Conservation (phyloP, 75 land plant species). For the Sequoia sempervirens region DNA sequence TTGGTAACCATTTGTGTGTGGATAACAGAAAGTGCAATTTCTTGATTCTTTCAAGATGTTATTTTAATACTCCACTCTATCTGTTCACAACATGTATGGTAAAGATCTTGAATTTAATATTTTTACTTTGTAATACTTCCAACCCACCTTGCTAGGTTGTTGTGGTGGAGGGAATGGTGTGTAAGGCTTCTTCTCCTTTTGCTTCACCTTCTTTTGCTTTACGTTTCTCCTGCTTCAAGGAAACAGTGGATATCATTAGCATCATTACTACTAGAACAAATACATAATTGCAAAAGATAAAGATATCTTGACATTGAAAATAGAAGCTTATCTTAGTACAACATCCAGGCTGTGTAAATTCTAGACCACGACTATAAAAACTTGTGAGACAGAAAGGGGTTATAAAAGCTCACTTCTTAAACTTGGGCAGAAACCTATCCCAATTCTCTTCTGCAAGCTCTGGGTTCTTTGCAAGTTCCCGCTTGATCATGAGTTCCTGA, state of each 20-base stretch:
- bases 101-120: background rate
- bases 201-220: constrained; percentile 69
- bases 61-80: background rate
- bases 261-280: background rate
- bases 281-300: background rate
- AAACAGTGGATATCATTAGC: background rate
- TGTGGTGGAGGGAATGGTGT: constrained; percentile 99
- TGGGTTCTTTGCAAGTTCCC: constrained; percentile 84
- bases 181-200: constrained; percentile 91
- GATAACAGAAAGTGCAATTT: background rate
- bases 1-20: background rate
- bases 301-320: background rate
- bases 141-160: constrained; percentile 85
- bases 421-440: constrained; percentile 96
- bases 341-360: too few relatives aligned
- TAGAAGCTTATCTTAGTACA: background rate
- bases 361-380: background rate
- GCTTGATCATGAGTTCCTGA: constrained; percentile 78
- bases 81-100: background rate
- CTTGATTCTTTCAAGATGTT: background rate
- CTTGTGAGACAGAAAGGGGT: background rate
- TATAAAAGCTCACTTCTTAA: constrained; percentile 67
- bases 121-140: constrained; percentile 1
- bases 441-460: constrained; percentile 79
- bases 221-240: constrained; percentile 80